phyloP scores from a whole-genome alignment of 1,284 basidiomycete genomes.

The Ustilago loliicola region DNA sequence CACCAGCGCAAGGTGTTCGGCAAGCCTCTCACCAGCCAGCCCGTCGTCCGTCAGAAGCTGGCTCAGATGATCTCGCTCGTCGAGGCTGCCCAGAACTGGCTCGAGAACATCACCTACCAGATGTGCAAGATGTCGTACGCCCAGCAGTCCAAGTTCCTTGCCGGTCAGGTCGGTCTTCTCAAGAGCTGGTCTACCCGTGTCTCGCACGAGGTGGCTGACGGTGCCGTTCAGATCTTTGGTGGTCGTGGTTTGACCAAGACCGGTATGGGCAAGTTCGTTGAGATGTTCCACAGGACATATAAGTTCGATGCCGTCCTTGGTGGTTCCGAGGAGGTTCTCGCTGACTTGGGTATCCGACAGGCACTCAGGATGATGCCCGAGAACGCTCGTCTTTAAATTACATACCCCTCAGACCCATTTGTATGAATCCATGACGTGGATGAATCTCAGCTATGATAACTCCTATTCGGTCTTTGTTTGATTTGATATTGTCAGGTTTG shows the following conservation, averaged over 20 bases:
- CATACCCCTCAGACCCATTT: neutral
- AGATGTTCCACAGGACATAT: conserved; percentile 76
- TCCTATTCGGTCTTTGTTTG: neutral
- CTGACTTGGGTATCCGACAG: conserved; percentile 74
- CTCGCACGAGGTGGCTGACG: conserved; percentile 75
- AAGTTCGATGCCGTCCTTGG: conserved; percentile 77
- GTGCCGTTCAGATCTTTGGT: conserved; percentile 83
- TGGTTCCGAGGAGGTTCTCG: conserved; percentile 72
- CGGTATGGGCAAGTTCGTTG: conserved; percentile 75
- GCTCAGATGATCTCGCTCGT: conserved; percentile 86
- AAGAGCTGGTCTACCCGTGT: conserved; percentile 74
- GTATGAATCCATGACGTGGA: conserved; percentile 3
- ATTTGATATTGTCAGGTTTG: too few species aligned
- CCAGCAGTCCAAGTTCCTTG: conserved; percentile 76
- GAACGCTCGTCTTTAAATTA: conserved; percentile 54
- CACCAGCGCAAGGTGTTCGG: conserved; percentile 70
- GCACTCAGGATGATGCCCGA: conserved; percentile 69
- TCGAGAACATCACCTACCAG: conserved; percentile 89
- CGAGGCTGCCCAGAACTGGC: conserved; percentile 87
- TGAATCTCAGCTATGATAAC: neutral
- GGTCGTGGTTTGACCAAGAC: conserved; percentile 78
- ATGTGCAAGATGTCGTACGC: conserved; percentile 84
- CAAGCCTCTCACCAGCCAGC: conserved; percentile 80
- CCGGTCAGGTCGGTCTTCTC: conserved; percentile 81
- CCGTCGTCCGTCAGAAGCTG: conserved; percentile 86